Evolutionary conservation across 139 green algal species (phyloP).

Genomic region (Ulvella scutata): DNA sequence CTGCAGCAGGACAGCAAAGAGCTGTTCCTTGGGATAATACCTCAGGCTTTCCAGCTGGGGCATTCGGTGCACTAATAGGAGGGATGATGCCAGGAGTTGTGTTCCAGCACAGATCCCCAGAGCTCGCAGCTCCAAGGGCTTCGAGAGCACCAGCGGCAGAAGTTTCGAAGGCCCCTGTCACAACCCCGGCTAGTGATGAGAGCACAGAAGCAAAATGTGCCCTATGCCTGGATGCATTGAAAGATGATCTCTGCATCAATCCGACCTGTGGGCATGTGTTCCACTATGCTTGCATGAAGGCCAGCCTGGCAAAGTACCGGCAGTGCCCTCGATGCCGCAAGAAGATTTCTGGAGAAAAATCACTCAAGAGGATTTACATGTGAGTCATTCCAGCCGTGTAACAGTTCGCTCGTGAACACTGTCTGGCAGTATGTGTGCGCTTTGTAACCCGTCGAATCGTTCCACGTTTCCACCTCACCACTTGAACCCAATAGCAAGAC

Average conservation of each 20-base stretch:
- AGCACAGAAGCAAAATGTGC: neutral
- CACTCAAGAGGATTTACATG: neutral
- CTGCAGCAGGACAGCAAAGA: no score
- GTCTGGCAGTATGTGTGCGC: neutral
- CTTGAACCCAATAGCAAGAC: neutral
- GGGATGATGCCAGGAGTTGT: no score
- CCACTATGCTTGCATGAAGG: neutral
- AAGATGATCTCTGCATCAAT: neutral
- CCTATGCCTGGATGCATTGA: neutral
- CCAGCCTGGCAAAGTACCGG: neutral
- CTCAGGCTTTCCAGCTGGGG: no score
- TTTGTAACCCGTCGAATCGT: neutral
- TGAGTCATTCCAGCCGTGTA: neutral
- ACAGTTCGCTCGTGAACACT: neutral
- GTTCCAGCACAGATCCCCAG: no score
- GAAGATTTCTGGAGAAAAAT: neutral
- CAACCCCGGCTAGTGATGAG: neutral
- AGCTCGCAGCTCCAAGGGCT: no score
- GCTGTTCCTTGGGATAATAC: no score
- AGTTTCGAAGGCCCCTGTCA: no score
- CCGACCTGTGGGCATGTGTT: neutral
- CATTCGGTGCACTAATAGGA: no score
- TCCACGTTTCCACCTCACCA: neutral
- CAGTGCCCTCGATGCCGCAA: neutral
- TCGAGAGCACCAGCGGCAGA: no score